phyloP scores from a whole-genome alignment of 2,329 filamentous ascomycete genomes.

The Penicillium sp. region DNA sequence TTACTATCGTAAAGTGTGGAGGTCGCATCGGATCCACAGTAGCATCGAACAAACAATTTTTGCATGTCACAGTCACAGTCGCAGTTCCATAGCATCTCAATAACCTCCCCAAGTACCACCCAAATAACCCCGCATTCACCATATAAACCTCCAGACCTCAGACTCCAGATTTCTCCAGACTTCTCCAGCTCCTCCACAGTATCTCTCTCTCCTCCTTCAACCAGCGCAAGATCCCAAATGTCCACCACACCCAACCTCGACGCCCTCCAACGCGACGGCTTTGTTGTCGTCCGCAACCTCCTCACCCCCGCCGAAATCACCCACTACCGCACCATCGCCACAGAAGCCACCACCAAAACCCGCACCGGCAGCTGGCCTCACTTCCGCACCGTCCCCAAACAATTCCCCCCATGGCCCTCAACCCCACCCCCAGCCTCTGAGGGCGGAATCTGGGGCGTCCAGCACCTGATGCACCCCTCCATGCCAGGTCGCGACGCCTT shows the following conservation, averaged over 20 bases:
- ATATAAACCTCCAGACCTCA: conserved; percentile 13
- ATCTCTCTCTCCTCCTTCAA: not conserved
- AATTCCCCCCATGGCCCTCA: conserved; percentile 85
- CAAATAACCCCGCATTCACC: conserved; percentile 18
- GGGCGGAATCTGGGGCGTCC: conserved; percentile 84
- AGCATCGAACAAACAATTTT: conserved; percentile 10
- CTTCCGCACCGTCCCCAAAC: conserved; percentile 83
- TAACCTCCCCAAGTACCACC: too few species aligned
- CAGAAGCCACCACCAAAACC: conserved; percentile 62
- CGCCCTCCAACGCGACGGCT: conserved; percentile 72
- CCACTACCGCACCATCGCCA: conserved; percentile 64
- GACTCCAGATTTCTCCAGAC: conserved; percentile 2
- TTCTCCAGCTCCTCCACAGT: not conserved
- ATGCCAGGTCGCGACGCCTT: conserved; percentile 68
- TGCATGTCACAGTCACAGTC: conserved; percentile 16
- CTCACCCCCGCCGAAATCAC: conserved; percentile 61
- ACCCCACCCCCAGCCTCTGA: conserved; percentile 51
- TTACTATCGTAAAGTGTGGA: too few species aligned
- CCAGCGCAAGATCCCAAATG: conserved; percentile 11
- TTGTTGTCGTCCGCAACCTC: conserved; percentile 71
- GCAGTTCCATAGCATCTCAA: not conserved
- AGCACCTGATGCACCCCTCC: conserved; percentile 78
- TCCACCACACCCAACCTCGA: conserved; percentile 49
- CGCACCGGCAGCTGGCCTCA: conserved; percentile 77
- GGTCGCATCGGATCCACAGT: conserved; percentile 23